phyloP scores from a whole-genome alignment of 345 rosid species.

The Moricandia arvensis region DNA sequence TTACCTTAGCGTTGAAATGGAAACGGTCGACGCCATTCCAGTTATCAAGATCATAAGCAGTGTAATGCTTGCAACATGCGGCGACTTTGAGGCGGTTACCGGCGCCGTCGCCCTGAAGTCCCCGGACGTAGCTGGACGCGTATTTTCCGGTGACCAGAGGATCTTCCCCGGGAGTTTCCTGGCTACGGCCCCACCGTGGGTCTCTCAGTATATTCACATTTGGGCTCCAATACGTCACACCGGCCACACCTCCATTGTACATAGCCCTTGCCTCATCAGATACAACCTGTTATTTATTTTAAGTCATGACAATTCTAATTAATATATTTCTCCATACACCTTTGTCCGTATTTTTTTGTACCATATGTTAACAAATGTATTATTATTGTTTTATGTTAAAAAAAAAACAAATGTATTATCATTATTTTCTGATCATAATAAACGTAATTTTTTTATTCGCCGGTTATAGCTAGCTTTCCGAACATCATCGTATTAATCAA shows the following conservation, averaged over 20 bases:
- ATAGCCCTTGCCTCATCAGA: conserved; percentile 82
- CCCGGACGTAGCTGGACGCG: conserved; percentile 72
- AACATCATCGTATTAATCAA: too few species aligned
- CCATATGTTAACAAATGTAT: too few species aligned
- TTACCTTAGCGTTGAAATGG: conserved; percentile 86
- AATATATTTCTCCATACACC: conserved; percentile 6
- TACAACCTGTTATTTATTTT: conserved; percentile 47
- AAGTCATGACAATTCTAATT: neutral
- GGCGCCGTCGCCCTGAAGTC: conserved; percentile 58
- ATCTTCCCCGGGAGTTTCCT: conserved; percentile 95
- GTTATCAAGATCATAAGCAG: conserved; percentile 94
- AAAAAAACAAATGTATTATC: too few species aligned
- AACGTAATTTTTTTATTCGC: too few species aligned
- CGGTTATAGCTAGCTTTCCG: too few species aligned
- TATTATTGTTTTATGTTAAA: too few species aligned
- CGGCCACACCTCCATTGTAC: conserved; percentile 73
- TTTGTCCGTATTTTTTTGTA: too few species aligned
- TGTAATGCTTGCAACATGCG: conserved; percentile 95
- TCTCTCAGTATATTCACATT: conserved; percentile 78
- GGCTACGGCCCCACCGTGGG: conserved; percentile 91
- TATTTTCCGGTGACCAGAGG: conserved; percentile 70
- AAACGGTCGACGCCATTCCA: conserved; percentile 89
- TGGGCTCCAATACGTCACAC: conserved; percentile 81
- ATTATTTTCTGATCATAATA: too few species aligned
- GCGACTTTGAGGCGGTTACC: conserved; percentile 81